Evolutionary conservation across 352 stramenopile species (phyloP).

Genomic region (Pythium phragmiticola): DNA sequence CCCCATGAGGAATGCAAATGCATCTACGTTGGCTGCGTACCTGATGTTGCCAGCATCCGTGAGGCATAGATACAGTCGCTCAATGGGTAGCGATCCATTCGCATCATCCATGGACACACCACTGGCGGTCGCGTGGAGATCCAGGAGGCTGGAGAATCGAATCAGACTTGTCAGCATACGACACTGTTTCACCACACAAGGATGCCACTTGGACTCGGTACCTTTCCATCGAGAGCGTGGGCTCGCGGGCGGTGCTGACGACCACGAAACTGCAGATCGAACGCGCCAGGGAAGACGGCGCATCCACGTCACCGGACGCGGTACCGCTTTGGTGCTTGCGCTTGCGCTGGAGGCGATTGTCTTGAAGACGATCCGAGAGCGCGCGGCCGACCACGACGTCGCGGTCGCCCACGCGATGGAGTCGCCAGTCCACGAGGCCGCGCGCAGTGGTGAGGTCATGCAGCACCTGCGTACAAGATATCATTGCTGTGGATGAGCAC

Average conservation of each 20-base stretch:
- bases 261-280: slow-evolving; percentile 13
- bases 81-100: background rate
- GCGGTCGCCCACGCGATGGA: background rate
- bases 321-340: slow-evolving; percentile 8
- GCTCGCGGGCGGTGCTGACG: slow-evolving; percentile 5
- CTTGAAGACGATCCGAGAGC: slow-evolving; percentile 9
- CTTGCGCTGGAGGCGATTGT: slow-evolving; percentile 20
- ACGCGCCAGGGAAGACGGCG: background rate
- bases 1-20: background rate
- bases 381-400: slow-evolving; percentile 13
- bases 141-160: slow-evolving; percentile 3
- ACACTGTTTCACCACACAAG: background rate
- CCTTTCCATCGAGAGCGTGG: slow-evolving; percentile 12
- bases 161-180: background rate
- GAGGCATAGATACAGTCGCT: slow-evolving; percentile 17
- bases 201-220: background rate
- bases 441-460: slow-evolving; percentile 14
- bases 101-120: background rate
- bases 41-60: slow-evolving; percentile 17
- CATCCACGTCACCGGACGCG: background rate
- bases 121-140: slow-evolving; percentile 9
- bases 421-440: slow-evolving; percentile 12
- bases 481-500: background rate
- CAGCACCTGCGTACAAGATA: slow-evolving; percentile 6
- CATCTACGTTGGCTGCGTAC: background rate